These are phyloP conservation scores for Solanum virginianum DNA, from an alignment of 257 asterid species.

Conservation along the genomic window DNA sequence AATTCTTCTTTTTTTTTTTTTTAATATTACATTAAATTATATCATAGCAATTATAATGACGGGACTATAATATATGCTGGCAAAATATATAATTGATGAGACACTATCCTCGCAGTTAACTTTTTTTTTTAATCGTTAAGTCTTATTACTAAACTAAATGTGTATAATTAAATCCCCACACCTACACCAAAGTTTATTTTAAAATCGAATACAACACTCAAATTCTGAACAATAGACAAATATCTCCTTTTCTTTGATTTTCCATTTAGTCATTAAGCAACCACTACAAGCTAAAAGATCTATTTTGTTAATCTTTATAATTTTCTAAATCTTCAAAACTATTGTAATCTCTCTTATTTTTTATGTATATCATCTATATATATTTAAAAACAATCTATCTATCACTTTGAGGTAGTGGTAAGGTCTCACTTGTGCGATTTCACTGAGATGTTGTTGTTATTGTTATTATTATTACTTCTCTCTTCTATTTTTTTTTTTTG, in stretches of 20 bases:
- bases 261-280: neutral
- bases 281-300: neutral
- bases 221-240: neutral
- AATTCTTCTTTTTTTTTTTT: no score
- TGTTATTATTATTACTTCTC: no score
- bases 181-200: neutral
- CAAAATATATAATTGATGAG: neutral
- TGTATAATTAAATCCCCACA: neutral
- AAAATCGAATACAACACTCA: neutral
- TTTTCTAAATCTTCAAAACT: neutral
- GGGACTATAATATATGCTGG: neutral
- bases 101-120: neutral
- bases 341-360: neutral
- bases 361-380: neutral
- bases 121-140: neutral
- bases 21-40: neutral
- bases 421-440: no score
- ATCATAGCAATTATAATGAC: neutral
- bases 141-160: neutral
- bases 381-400: no score
- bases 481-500: no score
- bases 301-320: neutral
- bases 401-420: no score
- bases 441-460: no score
- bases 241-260: neutral